phyloP scores from a whole-genome alignment of 2,329 filamentous ascomycete species.

The Cladosporium phlei region DNA sequence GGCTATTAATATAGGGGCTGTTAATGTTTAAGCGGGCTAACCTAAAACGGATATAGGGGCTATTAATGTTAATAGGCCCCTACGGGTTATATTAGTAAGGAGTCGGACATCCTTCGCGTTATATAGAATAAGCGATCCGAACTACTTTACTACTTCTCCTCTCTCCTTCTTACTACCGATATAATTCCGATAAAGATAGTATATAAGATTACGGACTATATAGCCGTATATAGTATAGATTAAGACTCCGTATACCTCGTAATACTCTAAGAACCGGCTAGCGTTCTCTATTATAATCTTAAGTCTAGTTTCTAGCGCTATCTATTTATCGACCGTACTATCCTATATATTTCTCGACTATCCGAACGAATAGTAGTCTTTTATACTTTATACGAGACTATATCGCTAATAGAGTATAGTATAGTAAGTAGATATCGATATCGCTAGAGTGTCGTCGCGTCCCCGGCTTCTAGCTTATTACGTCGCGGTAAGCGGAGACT shows the following conservation, averaged over 20 bases:
- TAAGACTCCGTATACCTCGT: constrained; percentile 4
- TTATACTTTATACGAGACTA: too few relatives aligned
- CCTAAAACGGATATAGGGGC: constrained; percentile 1
- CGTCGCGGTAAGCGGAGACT: background rate
- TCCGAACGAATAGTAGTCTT: too few relatives aligned
- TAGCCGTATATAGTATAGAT: constrained; percentile 2
- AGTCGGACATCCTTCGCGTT: too few relatives aligned
- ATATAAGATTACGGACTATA: background rate
- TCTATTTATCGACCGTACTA: background rate
- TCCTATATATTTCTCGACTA: background rate
- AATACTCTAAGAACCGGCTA: constrained; percentile 3
- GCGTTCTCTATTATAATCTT: constrained; percentile 2
- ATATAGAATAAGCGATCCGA: too few relatives aligned
- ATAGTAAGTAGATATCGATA: too few relatives aligned
- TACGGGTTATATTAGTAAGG: too few relatives aligned
- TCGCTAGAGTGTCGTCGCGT: background rate
- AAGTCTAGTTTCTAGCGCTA: background rate
- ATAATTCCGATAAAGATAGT: background rate
- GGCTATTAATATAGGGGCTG: background rate
- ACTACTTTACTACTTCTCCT: too few relatives aligned
- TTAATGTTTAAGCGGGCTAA: background rate
- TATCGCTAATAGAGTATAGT: too few relatives aligned
- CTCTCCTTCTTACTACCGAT: background rate
- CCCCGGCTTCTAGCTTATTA: background rate
- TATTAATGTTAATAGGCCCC: too few relatives aligned